Evolutionary conservation across 1,284 basidiomycete genomes (phyloP).

Genomic region (Sphaerobolus stellatus): DNA sequence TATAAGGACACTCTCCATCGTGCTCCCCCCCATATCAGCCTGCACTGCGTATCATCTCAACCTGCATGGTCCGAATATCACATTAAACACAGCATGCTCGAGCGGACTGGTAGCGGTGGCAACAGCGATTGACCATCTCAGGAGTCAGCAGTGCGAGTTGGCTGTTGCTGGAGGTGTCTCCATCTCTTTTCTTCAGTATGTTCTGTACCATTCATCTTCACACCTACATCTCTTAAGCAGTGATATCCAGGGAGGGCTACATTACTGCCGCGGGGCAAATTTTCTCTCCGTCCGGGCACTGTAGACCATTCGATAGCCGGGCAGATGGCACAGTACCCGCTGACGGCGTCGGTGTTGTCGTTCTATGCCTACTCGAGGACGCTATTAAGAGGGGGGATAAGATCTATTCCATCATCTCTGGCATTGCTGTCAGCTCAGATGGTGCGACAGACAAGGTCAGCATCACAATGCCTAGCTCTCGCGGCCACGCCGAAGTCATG

Average conservation of each 20-base stretch:
- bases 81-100: neutral
- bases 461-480: neutral
- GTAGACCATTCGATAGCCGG: neutral
- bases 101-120: neutral
- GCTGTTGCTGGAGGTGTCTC: neutral
- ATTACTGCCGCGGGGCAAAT: neutral
- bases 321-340: neutral
- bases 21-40: neutral
- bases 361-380: neutral
- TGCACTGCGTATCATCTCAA: neutral
- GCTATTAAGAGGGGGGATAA: neutral
- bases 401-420: neutral
- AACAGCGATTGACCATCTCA: neutral
- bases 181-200: neutral
- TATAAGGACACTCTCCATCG: neutral
- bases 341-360: neutral
- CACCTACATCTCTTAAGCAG: neutral
- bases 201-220: neutral
- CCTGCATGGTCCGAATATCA: neutral
- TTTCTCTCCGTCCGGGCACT: too few relatives aligned
- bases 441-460: neutral
- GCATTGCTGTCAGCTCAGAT: neutral
- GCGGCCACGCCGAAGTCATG: neutral
- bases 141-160: neutral
- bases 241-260: neutral